These are phyloP conservation scores for Linnemannia zychae DNA, from an alignment of 192 early-diverging fungal genomes.

Conservation along the genomic window DNA sequence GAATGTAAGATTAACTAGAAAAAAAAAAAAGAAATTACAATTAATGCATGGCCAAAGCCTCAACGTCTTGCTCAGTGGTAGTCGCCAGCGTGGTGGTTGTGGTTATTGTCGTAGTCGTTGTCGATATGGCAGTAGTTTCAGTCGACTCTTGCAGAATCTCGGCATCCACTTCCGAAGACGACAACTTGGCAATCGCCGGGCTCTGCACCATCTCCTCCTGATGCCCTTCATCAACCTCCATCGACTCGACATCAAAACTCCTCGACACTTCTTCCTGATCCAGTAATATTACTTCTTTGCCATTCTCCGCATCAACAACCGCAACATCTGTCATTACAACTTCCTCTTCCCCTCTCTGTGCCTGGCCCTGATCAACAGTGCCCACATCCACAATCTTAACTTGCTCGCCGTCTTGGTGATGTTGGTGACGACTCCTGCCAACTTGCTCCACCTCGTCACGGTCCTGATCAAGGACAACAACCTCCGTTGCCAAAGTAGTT, in stretches of 20 bases:
- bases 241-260: background rate
- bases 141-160: background rate
- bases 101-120: background rate
- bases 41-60: conserved; percentile 6
- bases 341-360: background rate
- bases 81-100: background rate
- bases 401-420: background rate
- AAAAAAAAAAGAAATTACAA: background rate
- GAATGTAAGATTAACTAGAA: background rate
- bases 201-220: background rate
- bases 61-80: background rate
- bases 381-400: conserved; percentile 10
- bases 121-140: background rate
- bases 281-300: background rate
- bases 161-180: background rate
- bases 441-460: background rate
- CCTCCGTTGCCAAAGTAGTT: background rate
- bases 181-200: background rate
- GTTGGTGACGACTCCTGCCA: background rate
- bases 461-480: background rate
- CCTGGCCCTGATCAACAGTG: background rate
- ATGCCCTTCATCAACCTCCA: background rate
- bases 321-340: background rate
- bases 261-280: background rate
- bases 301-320: background rate